Conservation (phyloP, 176 grass and related monocot genomes). For the Secale cereale region DNA sequence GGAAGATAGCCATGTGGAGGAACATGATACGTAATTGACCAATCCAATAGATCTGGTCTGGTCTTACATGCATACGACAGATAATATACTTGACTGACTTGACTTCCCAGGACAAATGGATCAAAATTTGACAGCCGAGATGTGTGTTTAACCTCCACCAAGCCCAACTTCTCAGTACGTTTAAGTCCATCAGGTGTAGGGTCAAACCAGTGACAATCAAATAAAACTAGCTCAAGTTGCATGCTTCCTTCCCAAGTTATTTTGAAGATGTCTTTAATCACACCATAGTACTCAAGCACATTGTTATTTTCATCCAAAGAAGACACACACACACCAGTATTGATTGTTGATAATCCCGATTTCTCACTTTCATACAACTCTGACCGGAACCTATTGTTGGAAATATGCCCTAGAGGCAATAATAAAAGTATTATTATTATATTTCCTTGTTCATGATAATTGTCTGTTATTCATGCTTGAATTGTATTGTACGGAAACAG, state of each 20-base stretch:
- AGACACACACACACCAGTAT: too few relatives aligned
- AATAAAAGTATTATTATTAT: too few relatives aligned
- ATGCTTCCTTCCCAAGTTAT: not conserved
- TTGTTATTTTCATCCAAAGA: too few relatives aligned
- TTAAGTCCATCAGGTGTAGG: not conserved
- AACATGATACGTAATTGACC: not conserved
- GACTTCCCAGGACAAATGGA: not conserved
- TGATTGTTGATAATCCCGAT: too few relatives aligned
- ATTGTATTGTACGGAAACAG: too few relatives aligned
- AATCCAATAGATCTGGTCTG: not conserved
- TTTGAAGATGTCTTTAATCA: not conserved
- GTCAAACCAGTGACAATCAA: not conserved
- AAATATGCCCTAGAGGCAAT: too few relatives aligned
- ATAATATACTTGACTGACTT: not conserved
- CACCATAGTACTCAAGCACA: not conserved
- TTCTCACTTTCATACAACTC: too few relatives aligned
- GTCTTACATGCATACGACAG: not conserved
- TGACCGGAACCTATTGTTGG: too few relatives aligned
- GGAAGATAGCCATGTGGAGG: not conserved
- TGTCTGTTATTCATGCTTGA: too few relatives aligned
- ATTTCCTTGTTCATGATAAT: too few relatives aligned
- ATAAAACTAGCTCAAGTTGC: not conserved
- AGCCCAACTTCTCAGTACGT: not conserved
- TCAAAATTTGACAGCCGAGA: not conserved
- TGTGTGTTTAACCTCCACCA: not conserved